These are phyloP conservation scores for Coprinellus aureogranulatus DNA, from an alignment of 768 basidiomycete genomes.

Conservation along the genomic window DNA sequence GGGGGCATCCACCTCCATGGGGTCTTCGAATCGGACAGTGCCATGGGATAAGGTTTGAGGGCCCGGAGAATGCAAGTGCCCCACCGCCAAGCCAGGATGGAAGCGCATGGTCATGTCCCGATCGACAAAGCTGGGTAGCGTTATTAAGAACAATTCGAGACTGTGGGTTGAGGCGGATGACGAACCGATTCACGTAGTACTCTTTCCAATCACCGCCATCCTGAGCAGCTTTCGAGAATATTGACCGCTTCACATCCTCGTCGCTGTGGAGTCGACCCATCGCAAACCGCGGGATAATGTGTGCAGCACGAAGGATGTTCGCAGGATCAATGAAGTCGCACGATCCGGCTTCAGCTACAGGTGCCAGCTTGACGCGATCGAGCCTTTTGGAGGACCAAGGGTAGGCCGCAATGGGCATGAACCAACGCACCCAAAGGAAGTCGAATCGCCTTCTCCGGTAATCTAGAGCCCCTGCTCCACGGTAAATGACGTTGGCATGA, in stretches of 20 bases:
- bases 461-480: neutral
- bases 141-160: too few relatives aligned
- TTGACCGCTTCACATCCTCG: neutral
- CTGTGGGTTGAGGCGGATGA: neutral
- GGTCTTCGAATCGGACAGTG: too few relatives aligned
- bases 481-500: neutral
- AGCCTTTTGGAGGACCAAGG: neutral
- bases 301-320: neutral
- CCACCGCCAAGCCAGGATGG: neutral
- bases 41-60: too few relatives aligned
- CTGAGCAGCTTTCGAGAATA: neutral
- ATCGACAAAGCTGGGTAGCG: neutral
- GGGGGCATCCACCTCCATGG: too few relatives aligned
- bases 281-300: conserved; percentile 1
- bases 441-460: neutral
- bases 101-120: conserved; percentile 1
- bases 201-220: neutral
- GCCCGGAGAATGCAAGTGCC: neutral
- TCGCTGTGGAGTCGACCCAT: neutral
- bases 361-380: neutral
- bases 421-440: neutral
- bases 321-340: neutral
- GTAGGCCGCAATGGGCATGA: neutral
- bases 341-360: neutral
- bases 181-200: neutral